phyloP scores from a whole-genome alignment of 148 eudicot genomes.

The Cornus florida region DNA sequence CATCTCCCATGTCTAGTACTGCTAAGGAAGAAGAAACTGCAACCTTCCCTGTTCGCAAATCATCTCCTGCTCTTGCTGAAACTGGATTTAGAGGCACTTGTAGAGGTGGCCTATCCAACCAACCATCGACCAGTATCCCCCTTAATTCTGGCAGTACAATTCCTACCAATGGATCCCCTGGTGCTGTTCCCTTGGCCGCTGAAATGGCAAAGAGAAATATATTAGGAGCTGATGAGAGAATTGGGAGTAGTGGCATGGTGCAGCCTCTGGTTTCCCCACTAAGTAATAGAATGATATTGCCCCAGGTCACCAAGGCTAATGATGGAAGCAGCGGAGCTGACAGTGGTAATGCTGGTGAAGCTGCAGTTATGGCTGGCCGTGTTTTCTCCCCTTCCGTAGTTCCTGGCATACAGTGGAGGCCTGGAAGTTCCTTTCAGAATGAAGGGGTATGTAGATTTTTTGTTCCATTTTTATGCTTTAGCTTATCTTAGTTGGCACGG shows the following conservation, averaged over 20 bases:
- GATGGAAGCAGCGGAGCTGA: constrained; percentile 47
- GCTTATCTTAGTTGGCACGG: background rate
- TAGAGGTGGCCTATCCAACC: constrained; percentile 63
- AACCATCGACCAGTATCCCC: constrained; percentile 42
- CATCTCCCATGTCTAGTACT: constrained; percentile 52
- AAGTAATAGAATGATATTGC: constrained; percentile 44
- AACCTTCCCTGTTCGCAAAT: constrained; percentile 60
- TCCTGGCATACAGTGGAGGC: constrained; percentile 95
- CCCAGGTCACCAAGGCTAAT: constrained; percentile 38
- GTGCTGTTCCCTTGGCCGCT: constrained; percentile 58
- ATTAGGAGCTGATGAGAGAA: constrained; percentile 76
- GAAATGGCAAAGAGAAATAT: constrained; percentile 76
- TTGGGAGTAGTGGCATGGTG: constrained; percentile 57
- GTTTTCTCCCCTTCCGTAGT: constrained; percentile 65
- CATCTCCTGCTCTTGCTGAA: constrained; percentile 71
- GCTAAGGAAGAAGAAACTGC: constrained; percentile 67
- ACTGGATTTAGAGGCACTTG: constrained; percentile 54
- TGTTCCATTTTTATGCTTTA: background rate
- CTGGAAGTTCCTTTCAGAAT: constrained; percentile 84
- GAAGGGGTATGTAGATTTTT: constrained; percentile 60
- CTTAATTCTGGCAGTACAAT: constrained; percentile 52
- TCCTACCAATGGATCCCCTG: constrained; percentile 54
- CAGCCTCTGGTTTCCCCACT: constrained; percentile 45
- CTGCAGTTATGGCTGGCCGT: constrained; percentile 60
- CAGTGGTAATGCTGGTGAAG: constrained; percentile 46